Base-by-base conservation (phyloP, 208 protist genomes). In the Herpetomonas samuelpessoai region DNA sequence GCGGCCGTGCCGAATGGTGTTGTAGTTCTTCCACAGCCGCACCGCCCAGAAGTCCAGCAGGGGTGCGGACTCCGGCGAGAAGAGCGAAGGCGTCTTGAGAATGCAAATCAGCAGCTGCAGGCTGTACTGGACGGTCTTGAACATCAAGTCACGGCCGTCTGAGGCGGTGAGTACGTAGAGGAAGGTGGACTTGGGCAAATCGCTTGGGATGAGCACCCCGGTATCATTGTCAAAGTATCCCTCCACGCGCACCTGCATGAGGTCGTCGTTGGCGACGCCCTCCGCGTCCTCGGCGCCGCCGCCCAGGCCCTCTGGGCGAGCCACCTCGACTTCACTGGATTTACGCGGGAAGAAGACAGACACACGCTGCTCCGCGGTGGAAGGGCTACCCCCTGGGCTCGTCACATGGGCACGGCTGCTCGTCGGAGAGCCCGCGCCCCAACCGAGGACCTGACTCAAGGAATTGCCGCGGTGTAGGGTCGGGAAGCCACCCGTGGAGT, bases 101-200 rank as follows among this genome's bases (percentile, higher is more conserved):
- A 92, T 63, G 60, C 85, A 91, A 41, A 95, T 88, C 41, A 77
- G 22, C 16, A 91, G 48, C 56, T 90, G 81, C 71, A 92, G 67
- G 21, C 25, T 75, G 77, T 91, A 95, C 70, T 95, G 88, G 2
- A 87, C 67, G 44, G 69, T 65, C 63, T 95, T 95, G 68, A 95
- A 95, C 47, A 92, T 68, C 44, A 79, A 65, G 44, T 95, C 88
- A 16, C 88, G 77, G 2, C 88, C 88, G 29, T 95, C 88, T 10
- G 83, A 91, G 24, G 88, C 81, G 38, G 88, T 95, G 2, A 95
- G 58, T 19, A 95, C 83, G 68, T 95, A 95, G 2, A 95, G 73
- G 31, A 95, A 47, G 41, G 82, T 89, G 59, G 82, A 91, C 1
- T 73, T 76, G 12, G 88, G 88, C 44, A 95, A 66, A 41, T 95